These are phyloP conservation scores for Trichoderma citrinoviride DNA, from an alignment of 2,329 filamentous ascomycete species.

Conservation along the genomic window DNA sequence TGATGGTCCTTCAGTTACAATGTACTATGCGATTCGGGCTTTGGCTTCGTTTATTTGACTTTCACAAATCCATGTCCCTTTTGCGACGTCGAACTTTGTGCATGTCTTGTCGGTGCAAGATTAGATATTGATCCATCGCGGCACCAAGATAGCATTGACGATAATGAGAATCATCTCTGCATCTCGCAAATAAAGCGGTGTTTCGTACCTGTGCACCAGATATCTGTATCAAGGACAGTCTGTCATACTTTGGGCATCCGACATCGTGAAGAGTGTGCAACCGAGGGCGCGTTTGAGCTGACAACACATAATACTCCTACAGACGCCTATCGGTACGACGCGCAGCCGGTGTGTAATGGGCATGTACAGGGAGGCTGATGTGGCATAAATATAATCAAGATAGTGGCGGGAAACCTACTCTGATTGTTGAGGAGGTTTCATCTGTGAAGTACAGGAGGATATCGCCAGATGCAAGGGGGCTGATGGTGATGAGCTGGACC, in stretches of 20 bases:
- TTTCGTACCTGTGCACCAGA: not conserved
- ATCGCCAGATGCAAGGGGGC: not conserved
- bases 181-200: not conserved
- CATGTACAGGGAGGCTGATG: slow-evolving; percentile 9
- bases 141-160: not conserved
- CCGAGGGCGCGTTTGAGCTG: not conserved
- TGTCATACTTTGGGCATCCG: not conserved
- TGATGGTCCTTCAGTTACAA: not conserved
- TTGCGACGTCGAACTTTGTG: not conserved
- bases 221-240: not conserved
- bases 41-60: not conserved
- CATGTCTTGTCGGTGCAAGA: not conserved
- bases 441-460: not conserved
- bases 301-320: not conserved
- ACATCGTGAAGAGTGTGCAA: not conserved
- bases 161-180: not conserved
- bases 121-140: not conserved
- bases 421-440: no score
- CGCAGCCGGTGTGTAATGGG: not conserved
- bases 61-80: not conserved
- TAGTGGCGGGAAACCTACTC: not conserved
- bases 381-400: not conserved
- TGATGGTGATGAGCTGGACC: not conserved
- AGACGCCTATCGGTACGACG: not conserved
- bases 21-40: not conserved